Base-by-base conservation (phyloP, 139 green algal genomes). In the Volvox africanus region DNA sequence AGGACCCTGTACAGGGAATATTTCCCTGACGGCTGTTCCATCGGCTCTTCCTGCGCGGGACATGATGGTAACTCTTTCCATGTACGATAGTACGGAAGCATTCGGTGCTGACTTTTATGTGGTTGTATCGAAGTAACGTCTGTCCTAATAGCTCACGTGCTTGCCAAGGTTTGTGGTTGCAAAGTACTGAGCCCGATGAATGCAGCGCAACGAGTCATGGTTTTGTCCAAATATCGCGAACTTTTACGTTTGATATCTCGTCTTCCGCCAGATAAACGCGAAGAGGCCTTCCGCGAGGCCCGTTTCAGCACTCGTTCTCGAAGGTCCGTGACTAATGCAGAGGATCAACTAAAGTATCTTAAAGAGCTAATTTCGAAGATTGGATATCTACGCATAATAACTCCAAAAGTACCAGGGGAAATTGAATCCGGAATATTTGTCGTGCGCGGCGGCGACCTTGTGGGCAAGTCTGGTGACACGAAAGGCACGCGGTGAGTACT, bases 301-400 rank as follows among this genome's bases (percentile, higher is more conserved):
- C 85, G 88, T 22, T 35, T 68, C 0, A 84, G 80, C 13, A 82
- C 93, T 18, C 84, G 93, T 19, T 35, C 80, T 9, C 85, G 91
- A 26, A 26, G 18, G 0, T 30, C 69, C 0, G 93, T 91, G 80
- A 61, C 28, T 19, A 86, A 95, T 44, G 78, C 85, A 1, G 88
- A 92, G 50, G 33, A 82, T 11, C 50, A 71, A 61, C 73, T 93
- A 37, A 32, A 92, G 13, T 68, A 94, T 67, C 36, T 89, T 24
- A 89, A 89, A 9, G 93, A 94, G 77, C 89, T 94, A 5, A 82
- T 65, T 6, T 91, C 93, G 0, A 88, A 44, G 17, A 90, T 95
- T 26, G 85, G 76, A 1, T 95, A 88, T 36, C 61, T 95, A 65
- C 80, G 91, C 1, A 89, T 94, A 24, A 85, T 86, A 1, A 94